These are phyloP conservation scores for Volvox reticuliferus DNA, from an alignment of 139 green algal genomes.

Conservation along the genomic window DNA sequence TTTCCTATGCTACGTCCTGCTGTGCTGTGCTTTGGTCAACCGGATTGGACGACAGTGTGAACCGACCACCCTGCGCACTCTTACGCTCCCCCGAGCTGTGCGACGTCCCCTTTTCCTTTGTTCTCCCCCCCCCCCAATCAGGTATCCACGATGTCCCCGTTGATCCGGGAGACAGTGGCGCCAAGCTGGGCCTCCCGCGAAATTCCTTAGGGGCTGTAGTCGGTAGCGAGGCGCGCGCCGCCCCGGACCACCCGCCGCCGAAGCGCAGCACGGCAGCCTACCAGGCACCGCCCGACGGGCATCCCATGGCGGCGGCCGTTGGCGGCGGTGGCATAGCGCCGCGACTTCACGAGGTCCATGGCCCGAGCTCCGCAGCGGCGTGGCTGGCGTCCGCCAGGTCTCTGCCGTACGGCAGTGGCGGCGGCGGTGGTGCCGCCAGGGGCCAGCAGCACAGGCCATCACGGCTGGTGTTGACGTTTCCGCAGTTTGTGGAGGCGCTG, in stretches of 20 bases:
- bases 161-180: not conserved
- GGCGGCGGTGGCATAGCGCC: not conserved
- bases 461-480: conserved; percentile 51
- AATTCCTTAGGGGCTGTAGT: conserved; percentile 2
- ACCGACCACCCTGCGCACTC: no score
- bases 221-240: not conserved
- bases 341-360: conserved; percentile 14
- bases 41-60: no score
- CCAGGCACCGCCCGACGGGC: not conserved
- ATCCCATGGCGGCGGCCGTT: not conserved
- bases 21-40: no score
- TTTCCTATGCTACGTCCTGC: no score
- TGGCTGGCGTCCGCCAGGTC: conserved; percentile 20
- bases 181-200: conserved; percentile 15
- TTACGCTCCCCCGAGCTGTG: not conserved
- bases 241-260: not conserved
- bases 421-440: not conserved
- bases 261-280: conserved; percentile 18
- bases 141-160: conserved; percentile 31
- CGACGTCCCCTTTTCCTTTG: no score
- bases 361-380: not conserved
- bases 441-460: conserved; percentile 46
- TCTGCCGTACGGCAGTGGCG: conserved; percentile 12
- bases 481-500: conserved; percentile 58
- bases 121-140: not conserved